A percentile compares a stretch with the other conserved stretches of the same genome.
phyloP scores from a whole-genome alignment of 306 rosid species.

The Benincasa hispida region DNA sequence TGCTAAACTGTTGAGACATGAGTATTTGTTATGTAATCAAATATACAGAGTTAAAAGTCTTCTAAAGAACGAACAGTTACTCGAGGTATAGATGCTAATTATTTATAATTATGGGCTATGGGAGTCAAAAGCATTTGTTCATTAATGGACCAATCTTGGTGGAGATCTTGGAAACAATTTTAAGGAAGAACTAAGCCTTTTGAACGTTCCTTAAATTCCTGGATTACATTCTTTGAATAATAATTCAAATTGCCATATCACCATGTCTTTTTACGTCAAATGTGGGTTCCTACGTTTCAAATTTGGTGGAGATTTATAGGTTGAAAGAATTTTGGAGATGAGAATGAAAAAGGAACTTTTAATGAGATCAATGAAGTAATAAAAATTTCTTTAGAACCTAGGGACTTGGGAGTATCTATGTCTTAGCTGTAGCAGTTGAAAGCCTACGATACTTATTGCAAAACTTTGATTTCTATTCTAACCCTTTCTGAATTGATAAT shows the following conservation, averaged over 20 bases:
- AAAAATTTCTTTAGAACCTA: not conserved
- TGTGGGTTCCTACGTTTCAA: not conserved
- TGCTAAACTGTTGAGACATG: constrained; percentile 68
- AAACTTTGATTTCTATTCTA: not conserved
- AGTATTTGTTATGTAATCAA: constrained; percentile 49
- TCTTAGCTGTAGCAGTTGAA: not conserved
- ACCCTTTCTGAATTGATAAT: not conserved
- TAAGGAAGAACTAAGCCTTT: not conserved
- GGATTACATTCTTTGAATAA: not conserved
- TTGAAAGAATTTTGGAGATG: not conserved
- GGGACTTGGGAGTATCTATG: not conserved
- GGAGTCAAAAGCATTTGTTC: not conserved
- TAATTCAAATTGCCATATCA: not conserved
- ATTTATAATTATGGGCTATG: not conserved
- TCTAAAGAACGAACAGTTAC: constrained; percentile 86
- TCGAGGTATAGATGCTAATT: constrained; percentile 39
- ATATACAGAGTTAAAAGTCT: constrained; percentile 71
- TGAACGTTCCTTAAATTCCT: not conserved
- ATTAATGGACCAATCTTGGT: not conserved
- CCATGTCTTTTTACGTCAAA: not conserved
- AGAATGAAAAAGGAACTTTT: not conserved
- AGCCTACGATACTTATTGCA: not conserved
- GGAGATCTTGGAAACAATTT: not conserved
- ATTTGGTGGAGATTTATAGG: not conserved
- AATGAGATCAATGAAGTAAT: not conserved